phyloP scores from a whole-genome alignment of 2,329 filamentous ascomycete species.

The Pestalotiopsis sp. region DNA sequence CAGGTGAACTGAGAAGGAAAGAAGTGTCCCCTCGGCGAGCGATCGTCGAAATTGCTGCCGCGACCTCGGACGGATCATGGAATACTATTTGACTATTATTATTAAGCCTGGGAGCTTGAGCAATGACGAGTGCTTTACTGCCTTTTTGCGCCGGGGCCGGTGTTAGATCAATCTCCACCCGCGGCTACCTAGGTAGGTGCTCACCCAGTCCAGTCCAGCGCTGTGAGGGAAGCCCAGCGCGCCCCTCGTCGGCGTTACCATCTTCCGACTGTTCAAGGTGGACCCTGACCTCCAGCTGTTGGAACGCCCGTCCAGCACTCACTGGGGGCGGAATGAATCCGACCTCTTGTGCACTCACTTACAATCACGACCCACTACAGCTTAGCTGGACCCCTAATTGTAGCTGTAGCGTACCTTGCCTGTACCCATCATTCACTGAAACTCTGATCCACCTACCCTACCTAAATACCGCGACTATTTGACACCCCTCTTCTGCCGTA shows the following conservation, averaged over 20 bases:
- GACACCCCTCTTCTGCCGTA: background rate
- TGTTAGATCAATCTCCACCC: background rate
- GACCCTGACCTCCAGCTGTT: background rate
- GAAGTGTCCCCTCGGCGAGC: slow-evolving; percentile 4
- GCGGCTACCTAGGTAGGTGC: background rate
- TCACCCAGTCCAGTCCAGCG: background rate
- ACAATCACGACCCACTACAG: background rate
- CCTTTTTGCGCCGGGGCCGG: slow-evolving; percentile 9
- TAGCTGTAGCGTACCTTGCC: background rate
- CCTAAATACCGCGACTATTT: background rate
- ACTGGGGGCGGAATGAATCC: too few relatives aligned
- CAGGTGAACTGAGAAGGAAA: background rate
- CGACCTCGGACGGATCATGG: slow-evolving; percentile 6
- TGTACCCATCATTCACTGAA: background rate
- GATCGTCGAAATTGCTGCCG: slow-evolving; percentile 10
- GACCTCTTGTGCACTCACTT: too few relatives aligned
- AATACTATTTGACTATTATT: slow-evolving; percentile 3
- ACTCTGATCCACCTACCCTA: background rate
- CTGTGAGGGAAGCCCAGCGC: background rate
- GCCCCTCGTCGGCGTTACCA: slow-evolving; percentile 10
- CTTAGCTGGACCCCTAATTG: background rate
- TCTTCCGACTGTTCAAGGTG: background rate
- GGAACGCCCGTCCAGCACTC: background rate
- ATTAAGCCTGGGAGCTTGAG: slow-evolving; percentile 15
- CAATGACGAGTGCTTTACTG: slow-evolving; percentile 9